Evolutionary conservation across 176 grass and related monocot species (phyloP).

Genomic region (Ensete glaucum): DNA sequence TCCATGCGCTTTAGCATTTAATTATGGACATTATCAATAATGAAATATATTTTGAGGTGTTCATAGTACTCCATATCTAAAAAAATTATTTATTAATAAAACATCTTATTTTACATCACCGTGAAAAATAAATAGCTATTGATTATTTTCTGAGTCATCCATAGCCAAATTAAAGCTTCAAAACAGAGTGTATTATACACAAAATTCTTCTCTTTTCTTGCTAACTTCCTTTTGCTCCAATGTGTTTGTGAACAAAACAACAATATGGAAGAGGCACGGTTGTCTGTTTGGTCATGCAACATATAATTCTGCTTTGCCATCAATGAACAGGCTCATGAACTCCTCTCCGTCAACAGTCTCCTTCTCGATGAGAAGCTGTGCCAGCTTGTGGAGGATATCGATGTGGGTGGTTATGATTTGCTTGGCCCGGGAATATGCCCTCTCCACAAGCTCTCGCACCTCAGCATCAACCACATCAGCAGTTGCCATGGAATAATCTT

Average conservation of each 20-base stretch:
- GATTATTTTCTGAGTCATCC: not conserved
- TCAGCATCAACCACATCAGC: conserved; percentile 80
- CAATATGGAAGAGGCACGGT: not conserved
- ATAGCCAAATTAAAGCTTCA: not conserved
- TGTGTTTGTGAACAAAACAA: conserved; percentile 3
- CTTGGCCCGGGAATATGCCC: conserved; percentile 56
- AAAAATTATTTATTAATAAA: no score
- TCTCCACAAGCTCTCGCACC: conserved; percentile 87
- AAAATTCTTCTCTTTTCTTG: not conserved
- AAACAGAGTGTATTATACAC: not conserved
- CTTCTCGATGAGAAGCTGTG: conserved; percentile 92
- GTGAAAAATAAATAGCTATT: no score
- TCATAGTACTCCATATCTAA: no score
- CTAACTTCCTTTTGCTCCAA: not conserved
- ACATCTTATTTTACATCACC: no score
- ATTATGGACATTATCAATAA: no score
- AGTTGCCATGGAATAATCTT: conserved; percentile 96
- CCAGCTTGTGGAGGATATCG: conserved; percentile 86
- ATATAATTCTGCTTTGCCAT: conserved; percentile 78
- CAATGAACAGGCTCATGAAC: conserved; percentile 98
- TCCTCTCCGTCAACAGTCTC: conserved; percentile 93
- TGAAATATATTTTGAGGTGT: no score
- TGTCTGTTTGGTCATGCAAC: conserved; percentile 37
- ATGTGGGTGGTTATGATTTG: conserved; percentile 64
- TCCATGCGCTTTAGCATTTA: no score